Conservation (phyloP, 768 basidiomycete genomes). For the Phaeotremella skinneri region DNA sequence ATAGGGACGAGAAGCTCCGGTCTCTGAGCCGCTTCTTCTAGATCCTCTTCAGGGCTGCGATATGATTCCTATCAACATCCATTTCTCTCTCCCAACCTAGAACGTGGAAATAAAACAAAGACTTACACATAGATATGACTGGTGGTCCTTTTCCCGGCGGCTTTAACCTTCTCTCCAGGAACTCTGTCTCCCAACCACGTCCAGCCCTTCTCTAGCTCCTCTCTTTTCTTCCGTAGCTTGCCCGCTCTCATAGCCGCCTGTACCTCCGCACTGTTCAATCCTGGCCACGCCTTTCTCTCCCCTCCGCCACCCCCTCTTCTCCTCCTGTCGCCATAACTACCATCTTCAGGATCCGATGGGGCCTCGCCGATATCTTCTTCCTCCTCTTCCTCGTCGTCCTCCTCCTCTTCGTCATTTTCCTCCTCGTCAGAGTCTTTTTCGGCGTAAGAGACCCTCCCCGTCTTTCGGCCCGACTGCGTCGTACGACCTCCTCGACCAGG, state of each 20-base stretch:
- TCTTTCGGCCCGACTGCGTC: conserved; percentile 23
- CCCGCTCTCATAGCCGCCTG: conserved; percentile 64
- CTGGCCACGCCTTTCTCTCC: conserved; percentile 58
- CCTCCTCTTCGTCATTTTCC: conserved; percentile 66
- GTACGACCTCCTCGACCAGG: conserved; percentile 11
- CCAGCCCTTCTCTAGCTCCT: conserved; percentile 61
- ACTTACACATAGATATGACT: conserved; percentile 74
- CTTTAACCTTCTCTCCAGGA: conserved; percentile 71
- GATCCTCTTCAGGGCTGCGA: conserved; percentile 60
- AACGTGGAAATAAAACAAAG: conserved; percentile 1
- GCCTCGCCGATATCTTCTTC: conserved; percentile 67
- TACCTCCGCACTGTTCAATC: conserved; percentile 81
- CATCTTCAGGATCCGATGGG: conserved; percentile 54
- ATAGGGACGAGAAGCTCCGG: conserved; percentile 74
- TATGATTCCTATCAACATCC: neutral
- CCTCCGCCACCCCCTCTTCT: conserved; percentile 54
- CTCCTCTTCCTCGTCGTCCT: conserved; percentile 80
- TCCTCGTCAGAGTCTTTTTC: conserved; percentile 46
- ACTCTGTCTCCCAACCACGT: conserved; percentile 85
- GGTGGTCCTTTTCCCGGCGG: conserved; percentile 49
- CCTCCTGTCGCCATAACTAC: conserved; percentile 23
- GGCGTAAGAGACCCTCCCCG: conserved; percentile 45
- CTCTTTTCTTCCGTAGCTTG: conserved; percentile 53
- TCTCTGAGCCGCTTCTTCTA: conserved; percentile 64
- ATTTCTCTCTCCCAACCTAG: neutral